A percentile compares a stretch with the other conserved stretches of the same genome.
phyloP scores from a whole-genome alignment of 352 stramenopile genomes.

The Globisporangium okanoganense region DNA sequence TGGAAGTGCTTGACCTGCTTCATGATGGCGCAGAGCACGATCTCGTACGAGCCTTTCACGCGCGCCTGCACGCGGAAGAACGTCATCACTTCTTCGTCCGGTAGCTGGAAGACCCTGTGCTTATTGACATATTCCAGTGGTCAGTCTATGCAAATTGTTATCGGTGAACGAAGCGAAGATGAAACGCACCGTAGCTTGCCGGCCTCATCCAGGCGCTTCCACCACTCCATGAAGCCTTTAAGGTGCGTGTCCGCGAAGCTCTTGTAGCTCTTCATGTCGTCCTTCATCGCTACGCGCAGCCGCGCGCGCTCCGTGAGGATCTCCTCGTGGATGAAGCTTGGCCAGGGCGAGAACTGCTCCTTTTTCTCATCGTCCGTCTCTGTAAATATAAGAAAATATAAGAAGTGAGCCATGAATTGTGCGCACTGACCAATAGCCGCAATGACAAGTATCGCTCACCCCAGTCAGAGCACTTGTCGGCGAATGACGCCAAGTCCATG shows the following conservation, averaged over 20 bases:
- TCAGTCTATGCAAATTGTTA: too few species aligned
- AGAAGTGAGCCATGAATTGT: too few species aligned
- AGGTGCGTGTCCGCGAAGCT: slow-evolving; percentile 64
- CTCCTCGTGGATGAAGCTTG: slow-evolving; percentile 89
- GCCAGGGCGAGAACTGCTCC: slow-evolving; percentile 85
- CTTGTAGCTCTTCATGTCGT: slow-evolving; percentile 66
- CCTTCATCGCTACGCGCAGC: slow-evolving; percentile 82
- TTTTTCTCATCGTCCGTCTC: slow-evolving; percentile 91
- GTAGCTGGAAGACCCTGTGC: slow-evolving; percentile 79
- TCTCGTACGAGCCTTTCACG: slow-evolving; percentile 89
- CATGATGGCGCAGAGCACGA: slow-evolving; percentile 87
- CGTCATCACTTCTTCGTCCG: slow-evolving; percentile 79
- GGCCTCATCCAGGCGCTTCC: slow-evolving; percentile 39
- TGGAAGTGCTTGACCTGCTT: slow-evolving; percentile 93
- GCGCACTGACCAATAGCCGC: too few species aligned
- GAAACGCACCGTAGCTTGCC: slow-evolving; percentile 35
- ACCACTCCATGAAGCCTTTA: slow-evolving; percentile 58
- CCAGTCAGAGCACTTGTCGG: slow-evolving; percentile 89
- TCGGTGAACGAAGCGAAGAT: too few species aligned
- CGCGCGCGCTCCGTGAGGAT: slow-evolving; percentile 90
- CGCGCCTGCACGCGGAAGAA: slow-evolving; percentile 80
- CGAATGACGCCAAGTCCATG: slow-evolving; percentile 84
- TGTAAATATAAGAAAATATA: slow-evolving; percentile 17
- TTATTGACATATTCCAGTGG: too few species aligned
- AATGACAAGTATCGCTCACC: slow-evolving; percentile 20